phyloP scores from a whole-genome alignment of 768 basidiomycete genomes.

The Cyclocybe cylindracea region DNA sequence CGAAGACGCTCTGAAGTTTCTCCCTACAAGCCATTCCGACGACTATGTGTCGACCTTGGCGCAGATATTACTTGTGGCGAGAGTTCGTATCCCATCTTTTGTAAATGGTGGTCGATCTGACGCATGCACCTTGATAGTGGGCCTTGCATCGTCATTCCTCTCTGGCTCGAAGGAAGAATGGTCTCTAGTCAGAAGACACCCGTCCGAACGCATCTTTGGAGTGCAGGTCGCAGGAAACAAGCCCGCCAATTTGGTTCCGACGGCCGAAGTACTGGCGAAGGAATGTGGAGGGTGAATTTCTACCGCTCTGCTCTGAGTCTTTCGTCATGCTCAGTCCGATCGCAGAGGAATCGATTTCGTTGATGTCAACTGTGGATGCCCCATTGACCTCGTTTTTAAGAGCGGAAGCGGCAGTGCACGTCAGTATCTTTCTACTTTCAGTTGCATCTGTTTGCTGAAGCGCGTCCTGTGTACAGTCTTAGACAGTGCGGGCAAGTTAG shows the following conservation, averaged over 20 bases:
- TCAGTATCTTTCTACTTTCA: conserved; percentile 39
- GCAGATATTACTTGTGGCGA: conserved; percentile 96
- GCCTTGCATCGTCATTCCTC: conserved; percentile 88
- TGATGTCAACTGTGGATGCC: conserved; percentile 95
- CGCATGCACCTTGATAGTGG: conserved; percentile 56
- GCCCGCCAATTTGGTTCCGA: conserved; percentile 72
- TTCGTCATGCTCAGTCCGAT: too few species aligned
- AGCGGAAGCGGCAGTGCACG: conserved; percentile 88
- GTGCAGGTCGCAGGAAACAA: conserved; percentile 93
- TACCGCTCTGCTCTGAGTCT: too few species aligned
- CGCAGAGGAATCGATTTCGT: conserved; percentile 71
- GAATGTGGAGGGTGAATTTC: conserved; percentile 49
- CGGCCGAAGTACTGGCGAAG: conserved; percentile 78
- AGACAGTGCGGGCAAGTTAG: conserved; percentile 78
- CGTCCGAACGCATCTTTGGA: conserved; percentile 85
- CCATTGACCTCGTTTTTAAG: conserved; percentile 95
- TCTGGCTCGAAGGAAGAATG: conserved; percentile 91
- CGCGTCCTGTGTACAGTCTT: conserved; percentile 55
- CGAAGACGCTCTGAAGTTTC: background rate
- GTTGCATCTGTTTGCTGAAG: background rate
- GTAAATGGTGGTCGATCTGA: background rate
- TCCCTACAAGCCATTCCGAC: conserved; percentile 77
- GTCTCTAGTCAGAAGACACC: conserved; percentile 89
- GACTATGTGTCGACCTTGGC: conserved; percentile 83
- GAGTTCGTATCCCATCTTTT: conserved; percentile 45